Evolutionary conservation across 2,329 filamentous ascomycete genomes (phyloP).

Genomic region (Setomelanomma holmii): DNA sequence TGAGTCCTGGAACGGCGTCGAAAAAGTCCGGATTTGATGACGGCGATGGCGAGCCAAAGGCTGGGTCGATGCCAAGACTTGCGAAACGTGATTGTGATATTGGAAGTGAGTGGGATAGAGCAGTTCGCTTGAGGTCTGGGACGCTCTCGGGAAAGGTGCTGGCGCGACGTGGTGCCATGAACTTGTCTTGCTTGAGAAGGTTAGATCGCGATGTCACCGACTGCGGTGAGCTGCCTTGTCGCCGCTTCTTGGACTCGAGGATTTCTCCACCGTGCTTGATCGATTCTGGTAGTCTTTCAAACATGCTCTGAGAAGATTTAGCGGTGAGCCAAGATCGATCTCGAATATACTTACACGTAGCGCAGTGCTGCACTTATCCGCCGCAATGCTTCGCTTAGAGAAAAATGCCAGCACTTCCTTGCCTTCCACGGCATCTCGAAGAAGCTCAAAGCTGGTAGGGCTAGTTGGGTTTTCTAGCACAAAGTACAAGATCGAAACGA

Average conservation of each 20-base stretch:
- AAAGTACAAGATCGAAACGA: conserved; percentile 80
- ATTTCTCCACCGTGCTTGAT: conserved; percentile 59
- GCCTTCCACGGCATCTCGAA: conserved; percentile 84
- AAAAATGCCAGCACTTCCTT: conserved; percentile 81
- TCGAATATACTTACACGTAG: conserved; percentile 68
- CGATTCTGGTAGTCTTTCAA: conserved; percentile 80
- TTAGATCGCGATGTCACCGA: conserved; percentile 33
- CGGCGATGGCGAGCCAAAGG: conserved; percentile 32
- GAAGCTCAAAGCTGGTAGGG: conserved; percentile 75
- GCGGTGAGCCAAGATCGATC: not conserved
- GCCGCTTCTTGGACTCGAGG: conserved; percentile 45
- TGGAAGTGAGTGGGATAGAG: conserved; percentile 31
- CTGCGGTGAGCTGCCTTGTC: conserved; percentile 47
- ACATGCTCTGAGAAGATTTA: conserved; percentile 68
- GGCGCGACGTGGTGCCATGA: conserved; percentile 36
- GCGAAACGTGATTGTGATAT: conserved; percentile 38
- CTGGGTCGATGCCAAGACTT: conserved; percentile 35
- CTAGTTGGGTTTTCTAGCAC: conserved; percentile 81
- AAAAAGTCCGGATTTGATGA: conserved; percentile 37
- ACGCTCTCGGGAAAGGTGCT: conserved; percentile 47
- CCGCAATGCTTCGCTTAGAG: conserved; percentile 84
- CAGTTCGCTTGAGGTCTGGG: conserved; percentile 36
- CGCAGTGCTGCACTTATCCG: conserved; percentile 81
- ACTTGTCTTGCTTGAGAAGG: conserved; percentile 30
- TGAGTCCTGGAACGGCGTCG: conserved; percentile 40